Evolutionary conservation across 2,329 filamentous ascomycete species (phyloP).

Genomic region (Aspergillus calidoustus): DNA sequence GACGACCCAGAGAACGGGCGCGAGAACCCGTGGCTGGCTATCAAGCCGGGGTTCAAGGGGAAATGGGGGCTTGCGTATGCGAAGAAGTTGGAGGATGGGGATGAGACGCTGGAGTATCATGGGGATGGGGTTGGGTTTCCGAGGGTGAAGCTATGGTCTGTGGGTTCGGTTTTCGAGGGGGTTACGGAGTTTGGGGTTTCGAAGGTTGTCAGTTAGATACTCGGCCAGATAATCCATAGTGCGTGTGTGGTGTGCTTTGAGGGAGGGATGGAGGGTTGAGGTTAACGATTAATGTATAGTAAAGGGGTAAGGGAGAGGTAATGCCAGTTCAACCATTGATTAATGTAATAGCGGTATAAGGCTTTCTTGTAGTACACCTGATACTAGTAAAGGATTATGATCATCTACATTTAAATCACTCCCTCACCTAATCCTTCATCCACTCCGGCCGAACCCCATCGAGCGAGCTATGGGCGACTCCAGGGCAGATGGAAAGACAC

Average conservation of each 20-base stretch:
- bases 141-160: neutral
- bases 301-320: no score
- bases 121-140: slow-evolving; percentile 14
- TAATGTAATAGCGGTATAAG: no score
- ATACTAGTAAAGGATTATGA: no score
- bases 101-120: slow-evolving; percentile 1
- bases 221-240: no score
- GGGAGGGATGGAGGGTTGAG: no score
- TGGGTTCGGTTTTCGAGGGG: neutral
- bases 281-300: no score
- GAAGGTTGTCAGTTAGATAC: neutral
- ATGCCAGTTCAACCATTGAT: no score
- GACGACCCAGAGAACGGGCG: slow-evolving; percentile 10
- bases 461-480: neutral
- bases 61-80: slow-evolving; percentile 5
- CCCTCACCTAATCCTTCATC: neutral
- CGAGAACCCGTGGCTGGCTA: slow-evolving; percentile 4
- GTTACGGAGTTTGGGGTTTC: slow-evolving; percentile 1
- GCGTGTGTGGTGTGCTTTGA: no score
- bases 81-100: neutral
- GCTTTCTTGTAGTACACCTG: no score
- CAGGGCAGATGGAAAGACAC: neutral
- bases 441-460: neutral
- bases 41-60: slow-evolving; percentile 2
- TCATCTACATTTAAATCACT: no score